Percentiles rank a stretch among this genome's conserved stretches.
These are phyloP conservation scores for Rhytidhysteron rufulum DNA, from an alignment of 2,329 filamentous ascomycete genomes.

Conservation along the genomic window DNA sequence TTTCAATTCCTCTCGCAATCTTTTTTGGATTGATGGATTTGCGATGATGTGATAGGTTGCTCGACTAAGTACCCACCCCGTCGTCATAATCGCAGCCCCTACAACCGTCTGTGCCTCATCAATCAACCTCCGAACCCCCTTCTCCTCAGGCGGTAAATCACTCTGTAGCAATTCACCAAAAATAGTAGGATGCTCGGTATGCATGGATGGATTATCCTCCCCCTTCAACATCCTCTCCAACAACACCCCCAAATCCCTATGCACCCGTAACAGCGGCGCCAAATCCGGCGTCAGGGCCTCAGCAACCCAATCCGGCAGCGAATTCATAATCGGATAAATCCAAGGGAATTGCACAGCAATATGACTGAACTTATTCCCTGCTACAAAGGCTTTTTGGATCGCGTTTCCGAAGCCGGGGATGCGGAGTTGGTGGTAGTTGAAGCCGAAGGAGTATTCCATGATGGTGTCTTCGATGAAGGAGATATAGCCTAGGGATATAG, in stretches of 20 bases:
- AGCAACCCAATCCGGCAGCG: neutral
- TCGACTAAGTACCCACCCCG: neutral
- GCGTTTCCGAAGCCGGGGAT: conserved; percentile 3
- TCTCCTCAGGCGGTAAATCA: conserved; percentile 10
- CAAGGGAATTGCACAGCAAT: neutral
- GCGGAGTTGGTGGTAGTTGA: neutral
- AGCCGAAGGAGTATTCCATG: conserved; percentile 21
- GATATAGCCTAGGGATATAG: neutral
- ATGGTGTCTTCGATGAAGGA: conserved; percentile 36
- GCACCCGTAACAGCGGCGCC: neutral
- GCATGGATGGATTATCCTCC: neutral
- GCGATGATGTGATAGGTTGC: conserved; percentile 4
- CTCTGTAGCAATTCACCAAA: conserved; percentile 27
- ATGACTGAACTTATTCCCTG: neutral
- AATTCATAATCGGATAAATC: neutral
- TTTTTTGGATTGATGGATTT: neutral
- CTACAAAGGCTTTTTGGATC: conserved; percentile 2
- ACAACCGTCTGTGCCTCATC: conserved; percentile 6
- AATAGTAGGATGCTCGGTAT: conserved; percentile 11
- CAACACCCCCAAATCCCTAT: neutral
- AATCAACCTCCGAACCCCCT: conserved; percentile 4
- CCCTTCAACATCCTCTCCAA: conserved; percentile 1
- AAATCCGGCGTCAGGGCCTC: neutral
- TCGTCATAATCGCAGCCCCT: conserved; percentile 5
- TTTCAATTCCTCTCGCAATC: neutral